Base-by-base conservation (phyloP, 2,329 filamentous ascomycete species). In the Fusarium ambrosium region DNA sequence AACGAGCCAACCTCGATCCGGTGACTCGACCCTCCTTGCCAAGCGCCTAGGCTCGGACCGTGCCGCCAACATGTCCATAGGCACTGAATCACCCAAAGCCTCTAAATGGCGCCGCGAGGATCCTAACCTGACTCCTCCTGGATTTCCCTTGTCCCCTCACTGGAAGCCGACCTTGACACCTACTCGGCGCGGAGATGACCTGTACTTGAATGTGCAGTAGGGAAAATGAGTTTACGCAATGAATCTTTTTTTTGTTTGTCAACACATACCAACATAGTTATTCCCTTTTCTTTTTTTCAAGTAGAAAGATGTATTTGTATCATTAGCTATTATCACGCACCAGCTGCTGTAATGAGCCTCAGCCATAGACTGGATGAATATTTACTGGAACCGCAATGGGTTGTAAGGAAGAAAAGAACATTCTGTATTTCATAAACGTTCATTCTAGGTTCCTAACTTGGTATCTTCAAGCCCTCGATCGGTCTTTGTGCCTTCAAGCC, bases 111-210 rank as follows among this genome's bases (percentile, higher is more conserved):
- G 69, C 16, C 72, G 75, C 13, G 69, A 76, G 37, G 59, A n/a
- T 27, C 62, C 62, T 34, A 62, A 66, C 22, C 71, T 59, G 37
- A 73, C 68, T 7, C 63, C 53, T 11, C 73, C 73, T 45, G 64
- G 61, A 24, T 45, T 67, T 55, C 64, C 71, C 39, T 32, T 74
- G 8, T 77, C 80, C 27, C 75, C 79, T 22, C 69, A 74, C 27
- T 83, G 81, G 81, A 62, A 91, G 74, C 92, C 92, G 4, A 88
- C 87, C 74, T 78, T 94, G 76, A 94, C 92, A 55, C 92, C 92
- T 4, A 91, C 90, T 66, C 84, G 91, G 70, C 86, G 90, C 59
- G 92, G 92, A 0, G 89, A 92, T 29, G 91, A 94, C 79, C 78
- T 94, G 69, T 92, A 89, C 73, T 78, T 91, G 75, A 88, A 88